Conservation (phyloP, 1,284 basidiomycete genomes). For the Takashimella tepidaria region DNA sequence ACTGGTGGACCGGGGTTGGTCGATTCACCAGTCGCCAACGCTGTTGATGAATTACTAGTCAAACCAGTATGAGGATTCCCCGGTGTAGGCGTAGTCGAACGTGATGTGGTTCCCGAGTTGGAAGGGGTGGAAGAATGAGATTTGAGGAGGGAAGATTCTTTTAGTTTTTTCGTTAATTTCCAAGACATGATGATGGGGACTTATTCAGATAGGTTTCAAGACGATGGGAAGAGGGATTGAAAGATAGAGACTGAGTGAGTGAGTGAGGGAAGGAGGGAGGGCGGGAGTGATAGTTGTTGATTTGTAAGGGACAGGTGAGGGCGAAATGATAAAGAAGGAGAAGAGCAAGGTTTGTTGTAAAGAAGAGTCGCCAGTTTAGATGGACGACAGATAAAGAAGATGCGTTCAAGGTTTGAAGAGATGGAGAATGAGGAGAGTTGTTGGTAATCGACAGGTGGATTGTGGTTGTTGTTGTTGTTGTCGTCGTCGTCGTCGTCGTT, state of each 20-base stretch:
- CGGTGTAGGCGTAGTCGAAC: conserved; percentile 48
- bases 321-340: too few relatives aligned
- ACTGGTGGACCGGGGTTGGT: conserved; percentile 45
- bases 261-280: background rate
- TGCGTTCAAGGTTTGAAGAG: background rate
- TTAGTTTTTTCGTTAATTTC: conserved; percentile 51
- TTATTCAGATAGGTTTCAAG: background rate
- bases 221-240: background rate
- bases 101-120: conserved; percentile 28
- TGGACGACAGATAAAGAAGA: background rate
- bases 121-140: conserved; percentile 27
- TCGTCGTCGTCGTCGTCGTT: conserved; percentile 2
- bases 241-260: background rate
- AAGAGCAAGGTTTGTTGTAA: background rate
- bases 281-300: background rate
- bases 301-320: too few relatives aligned
- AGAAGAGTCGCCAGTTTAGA: background rate
- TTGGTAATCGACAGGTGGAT: background rate
- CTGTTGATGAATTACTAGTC: conserved; percentile 4
- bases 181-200: conserved; percentile 44
- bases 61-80: conserved; percentile 43
- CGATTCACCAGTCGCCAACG: conserved; percentile 6
- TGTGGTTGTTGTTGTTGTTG: conserved; percentile 3
- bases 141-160: conserved; percentile 41
- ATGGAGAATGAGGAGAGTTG: background rate